Percentiles rank a stretch among this genome's conserved stretches.
Evolutionary conservation across 371 early-diverging fungal species (phyloP).

Genomic region (Dinochytrium kinnereticum): DNA sequence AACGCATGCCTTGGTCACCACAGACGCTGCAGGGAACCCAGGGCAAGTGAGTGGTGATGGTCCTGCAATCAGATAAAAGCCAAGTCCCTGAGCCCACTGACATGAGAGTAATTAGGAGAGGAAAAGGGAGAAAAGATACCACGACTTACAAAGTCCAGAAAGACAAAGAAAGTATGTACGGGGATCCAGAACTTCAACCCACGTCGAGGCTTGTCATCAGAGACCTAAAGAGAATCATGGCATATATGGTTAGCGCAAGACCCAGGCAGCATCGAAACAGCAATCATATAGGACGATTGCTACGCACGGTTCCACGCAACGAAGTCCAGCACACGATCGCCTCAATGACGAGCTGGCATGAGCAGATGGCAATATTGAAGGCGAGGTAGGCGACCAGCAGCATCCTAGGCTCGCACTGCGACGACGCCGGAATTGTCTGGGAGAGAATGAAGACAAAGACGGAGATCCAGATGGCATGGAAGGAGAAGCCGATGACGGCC

Average conservation of each 20-base stretch:
- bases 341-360: constrained; percentile 25
- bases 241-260: not conserved
- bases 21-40: not conserved
- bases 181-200: constrained; percentile 8
- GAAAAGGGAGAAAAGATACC: not conserved
- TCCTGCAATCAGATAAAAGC: constrained; percentile 30
- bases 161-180: not conserved
- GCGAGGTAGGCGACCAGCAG: constrained; percentile 29
- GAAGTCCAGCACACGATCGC: constrained; percentile 27
- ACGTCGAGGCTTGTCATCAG: constrained; percentile 10
- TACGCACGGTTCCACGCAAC: constrained; percentile 41
- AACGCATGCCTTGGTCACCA: constrained; percentile 31
- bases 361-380: constrained; percentile 18
- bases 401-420: constrained; percentile 14
- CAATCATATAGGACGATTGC: too few relatives aligned
- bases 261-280: too few relatives aligned
- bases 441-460: constrained; percentile 25
- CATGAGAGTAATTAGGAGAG: constrained; percentile 12
- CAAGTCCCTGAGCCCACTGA: constrained; percentile 32
- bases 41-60: constrained; percentile 27
- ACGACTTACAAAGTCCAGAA: constrained; percentile 14
- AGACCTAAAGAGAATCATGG: not conserved
- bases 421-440: constrained; percentile 15
- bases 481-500: constrained; percentile 29
- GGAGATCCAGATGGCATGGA: constrained; percentile 22